These are phyloP conservation scores for Hygrophila difformis DNA, from an alignment of 257 asterid species.

Conservation along the genomic window DNA sequence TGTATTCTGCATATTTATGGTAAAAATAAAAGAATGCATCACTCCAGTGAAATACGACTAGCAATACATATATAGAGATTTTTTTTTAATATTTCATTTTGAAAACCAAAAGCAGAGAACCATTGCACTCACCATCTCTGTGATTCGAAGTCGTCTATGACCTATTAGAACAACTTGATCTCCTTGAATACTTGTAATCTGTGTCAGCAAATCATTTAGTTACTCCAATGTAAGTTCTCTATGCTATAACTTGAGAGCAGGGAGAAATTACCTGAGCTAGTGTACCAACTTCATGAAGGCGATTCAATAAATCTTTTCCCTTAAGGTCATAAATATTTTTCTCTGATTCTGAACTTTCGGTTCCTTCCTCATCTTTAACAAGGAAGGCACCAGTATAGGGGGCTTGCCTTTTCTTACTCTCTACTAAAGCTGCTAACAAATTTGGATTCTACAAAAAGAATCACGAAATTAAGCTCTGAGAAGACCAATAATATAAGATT, in stretches of 20 bases:
- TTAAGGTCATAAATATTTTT: constrained; percentile 62
- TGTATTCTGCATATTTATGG: constrained; percentile 2
- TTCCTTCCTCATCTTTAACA: constrained; percentile 68
- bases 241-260: constrained; percentile 16
- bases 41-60: background rate
- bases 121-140: constrained; percentile 72
- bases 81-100: background rate
- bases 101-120: background rate
- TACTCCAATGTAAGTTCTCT: constrained; percentile 17
- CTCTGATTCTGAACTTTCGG: constrained; percentile 71
- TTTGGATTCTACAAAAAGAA: constrained; percentile 75
- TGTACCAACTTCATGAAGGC: constrained; percentile 94
- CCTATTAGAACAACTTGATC: constrained; percentile 93
- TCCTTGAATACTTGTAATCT: constrained; percentile 92
- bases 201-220: constrained; percentile 29
- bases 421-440: constrained; percentile 82
- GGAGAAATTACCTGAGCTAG: constrained; percentile 70
- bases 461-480: constrained; percentile 10
- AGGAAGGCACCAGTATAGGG: constrained; percentile 99
- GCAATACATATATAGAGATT: background rate
- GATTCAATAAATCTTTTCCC: constrained; percentile 75
- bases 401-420: constrained; percentile 88
- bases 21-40: background rate
- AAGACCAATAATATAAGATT: background rate
- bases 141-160: constrained; percentile 83